A percentile compares a stretch with the other conserved stretches of the same genome.
These are phyloP conservation scores for Lentinula sp. DNA, from an alignment of 768 basidiomycete species.

Conservation along the genomic window DNA sequence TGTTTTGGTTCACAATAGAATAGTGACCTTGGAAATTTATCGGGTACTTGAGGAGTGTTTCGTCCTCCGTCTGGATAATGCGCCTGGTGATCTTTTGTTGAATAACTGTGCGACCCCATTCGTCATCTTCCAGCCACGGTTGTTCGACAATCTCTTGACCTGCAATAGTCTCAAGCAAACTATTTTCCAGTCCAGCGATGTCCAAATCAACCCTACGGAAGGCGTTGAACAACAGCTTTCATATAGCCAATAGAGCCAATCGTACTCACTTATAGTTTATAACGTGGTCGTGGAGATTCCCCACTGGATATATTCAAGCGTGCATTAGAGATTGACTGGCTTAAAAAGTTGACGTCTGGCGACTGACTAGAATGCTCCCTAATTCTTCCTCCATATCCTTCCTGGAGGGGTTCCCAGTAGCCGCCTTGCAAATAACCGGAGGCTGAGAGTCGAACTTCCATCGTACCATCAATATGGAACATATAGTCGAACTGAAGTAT, in stretches of 20 bases:
- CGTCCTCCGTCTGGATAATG: constrained; percentile 45
- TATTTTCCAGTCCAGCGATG: constrained; percentile 53
- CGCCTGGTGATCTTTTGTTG: constrained; percentile 46
- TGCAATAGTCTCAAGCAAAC: constrained; percentile 45
- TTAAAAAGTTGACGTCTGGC: background rate
- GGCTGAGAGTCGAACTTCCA: constrained; percentile 63
- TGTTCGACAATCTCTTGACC: constrained; percentile 41
- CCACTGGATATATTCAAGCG: constrained; percentile 32
- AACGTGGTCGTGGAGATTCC: constrained; percentile 62
- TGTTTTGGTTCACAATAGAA: constrained; percentile 48
- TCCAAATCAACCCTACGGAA: constrained; percentile 53
- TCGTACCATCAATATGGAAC: constrained; percentile 60
- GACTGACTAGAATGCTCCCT: constrained; percentile 48
- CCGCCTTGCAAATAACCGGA: constrained; percentile 67
- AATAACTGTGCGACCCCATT: constrained; percentile 50
- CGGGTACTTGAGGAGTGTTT: constrained; percentile 45
- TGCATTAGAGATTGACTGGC: background rate
- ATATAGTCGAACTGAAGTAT: constrained; percentile 52
- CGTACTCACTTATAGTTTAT: constrained; percentile 50
- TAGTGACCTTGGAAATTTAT: constrained; percentile 53
- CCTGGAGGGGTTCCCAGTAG: constrained; percentile 46
- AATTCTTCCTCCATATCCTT: constrained; percentile 48
- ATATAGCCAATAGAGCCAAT: background rate
- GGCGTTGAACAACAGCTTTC: background rate
- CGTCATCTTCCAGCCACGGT: constrained; percentile 57